Evolutionary conservation across 192 early-diverging fungal species (phyloP), one percentile per base, ranked within the genome.

Genomic region (Coemansia sp.): DNA sequence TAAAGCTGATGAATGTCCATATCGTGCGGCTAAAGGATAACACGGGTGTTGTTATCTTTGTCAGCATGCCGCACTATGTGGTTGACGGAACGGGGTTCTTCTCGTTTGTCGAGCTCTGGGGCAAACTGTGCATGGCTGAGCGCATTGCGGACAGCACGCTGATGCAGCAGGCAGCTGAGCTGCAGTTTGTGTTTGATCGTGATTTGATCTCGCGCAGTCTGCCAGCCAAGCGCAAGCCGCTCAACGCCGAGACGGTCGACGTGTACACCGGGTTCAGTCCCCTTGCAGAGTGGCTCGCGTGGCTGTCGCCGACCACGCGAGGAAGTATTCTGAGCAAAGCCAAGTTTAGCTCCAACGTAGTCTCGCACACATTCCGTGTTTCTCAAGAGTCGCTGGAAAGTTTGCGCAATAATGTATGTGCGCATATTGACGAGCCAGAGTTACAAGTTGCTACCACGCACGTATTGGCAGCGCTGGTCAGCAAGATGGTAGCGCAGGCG

Each of bases 61-160:
- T 71, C 49, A 80, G 68, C 22, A 66, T 80, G 2, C 72, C 72
- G 55, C 77, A 80, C 47, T 80, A 74, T 32, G 72, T 70, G 0
- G 70, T 80, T 0, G 77, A 80, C 22, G 77, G 72, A 47, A 70
- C 67, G 3, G 77, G 77, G 5, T 74, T 62, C 60, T 80, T 71
- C 22, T 65, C 65, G 48, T 74, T 80, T 71, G 67, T 65, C 17
- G 60, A 69, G 47, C 72, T 70, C 27, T 80, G 77, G 77, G 77
- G 67, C 54, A 67, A 56, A 2, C 37, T 67, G 21, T 79, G 41
- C 24, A 10, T 8, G 2, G 71, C 53, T 4, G 57, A 50, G 29
- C 64, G 72, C 55, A 24, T 39, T 0, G 23, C 38, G 1, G 49
- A 66, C 19, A 3, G 10, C 2, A 51, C 21, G 22, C 15, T 70